Base-by-base conservation (phyloP, 2,329 filamentous ascomycete genomes). In the Dryadomyces quercus-mongolicae region DNA sequence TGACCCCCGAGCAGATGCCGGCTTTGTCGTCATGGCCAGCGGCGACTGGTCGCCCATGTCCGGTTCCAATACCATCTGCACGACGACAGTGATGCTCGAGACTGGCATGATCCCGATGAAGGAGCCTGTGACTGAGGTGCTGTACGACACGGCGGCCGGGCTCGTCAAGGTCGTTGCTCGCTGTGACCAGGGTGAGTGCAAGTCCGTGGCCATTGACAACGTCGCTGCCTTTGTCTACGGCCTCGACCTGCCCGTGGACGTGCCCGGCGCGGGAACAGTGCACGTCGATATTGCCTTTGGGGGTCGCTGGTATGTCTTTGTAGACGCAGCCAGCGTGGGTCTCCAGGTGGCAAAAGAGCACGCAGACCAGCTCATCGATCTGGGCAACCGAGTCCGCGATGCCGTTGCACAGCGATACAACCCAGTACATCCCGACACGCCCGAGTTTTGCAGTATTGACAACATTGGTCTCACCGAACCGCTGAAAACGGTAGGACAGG, bases 1-100 rank as follows among this genome's bases (percentile, higher is more conserved):
- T n/a, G 31, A 51, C 20, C 49, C 49, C 5, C 34, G 36, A 9
- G 49, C 49, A 3, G 49, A 51, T 16, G 49, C 34, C 4, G 49
- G 49, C 18, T 51, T 51, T 36, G 36, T 51, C 34, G 36, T 51
- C 34, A 51, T 51, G 49, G 49, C 34, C 34, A 40, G 36, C 38
- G 49, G 36, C 34, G 49, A 51, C 34, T 51, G 36, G 34, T 42
- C 49, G 31, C 49, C 49, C 49, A 51, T 51, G 49, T 51, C 49
- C 12, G 49, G 49, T 2, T 40, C 49, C 34, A 51, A 51, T 15
- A 18, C 49, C n/a, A 51, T 51, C 49, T 40, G 34, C 16, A 18
- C 49, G n/a, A 42, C 49, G 2, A 51, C 49, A 6, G 49, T 51
- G 2, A 18, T 51, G 16, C 38, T 51, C 34, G 49, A 51, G 38